Base-by-base conservation (phyloP, 106 monocot genomes). In the Cymbidium sinense region DNA sequence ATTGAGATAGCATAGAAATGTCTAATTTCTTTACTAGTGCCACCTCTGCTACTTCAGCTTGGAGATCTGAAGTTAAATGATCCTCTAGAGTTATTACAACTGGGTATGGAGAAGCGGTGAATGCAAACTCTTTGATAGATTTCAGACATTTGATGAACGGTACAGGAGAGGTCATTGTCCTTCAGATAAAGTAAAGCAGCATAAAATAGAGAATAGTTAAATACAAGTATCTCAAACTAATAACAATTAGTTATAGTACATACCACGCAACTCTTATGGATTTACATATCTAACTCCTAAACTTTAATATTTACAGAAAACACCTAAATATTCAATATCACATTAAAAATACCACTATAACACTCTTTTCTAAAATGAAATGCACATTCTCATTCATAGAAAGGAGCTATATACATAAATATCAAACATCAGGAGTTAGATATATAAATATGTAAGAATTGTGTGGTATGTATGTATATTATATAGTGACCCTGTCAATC, bases 71-170 rank as follows among this genome's bases (percentile, higher is more conserved):
- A 79, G 83, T 83, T 31, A 83, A 77, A 65, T 83, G 83, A 33
- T 83, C 83, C 69, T 83, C 83, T 52, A 83, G 21, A 37, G 83
- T 83, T 79, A 83, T 83, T n/a, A 79, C 43, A 51, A 83, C 51
- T 55, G 84, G 84, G 41, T 84, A 79, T 20, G 62, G 64, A 7
- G 79, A 70, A 61, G 67, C 75, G 41, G 54, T 31, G 34, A 79
- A 84, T 34, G 84, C 84, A 79, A 74, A 23, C 61, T 83, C 83
- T 83, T 78, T 83, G 47, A 83, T 83, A n/a, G 83, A 83, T 34
- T 11, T 74, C 30, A 83, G 43, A 79, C 83, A 83, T 74, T 75
- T 79, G 27, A 83, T 50, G n/a, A 83, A 75, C 37, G 79, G 73
- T 37, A 83, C 83, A 2, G 83, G 83, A 74, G 78, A 8, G 70